Evolutionary conservation across 139 green algal genomes (phyloP), one percentile per base, ranked within the genome.

Genomic region (Ettlia oleoabundans): DNA sequence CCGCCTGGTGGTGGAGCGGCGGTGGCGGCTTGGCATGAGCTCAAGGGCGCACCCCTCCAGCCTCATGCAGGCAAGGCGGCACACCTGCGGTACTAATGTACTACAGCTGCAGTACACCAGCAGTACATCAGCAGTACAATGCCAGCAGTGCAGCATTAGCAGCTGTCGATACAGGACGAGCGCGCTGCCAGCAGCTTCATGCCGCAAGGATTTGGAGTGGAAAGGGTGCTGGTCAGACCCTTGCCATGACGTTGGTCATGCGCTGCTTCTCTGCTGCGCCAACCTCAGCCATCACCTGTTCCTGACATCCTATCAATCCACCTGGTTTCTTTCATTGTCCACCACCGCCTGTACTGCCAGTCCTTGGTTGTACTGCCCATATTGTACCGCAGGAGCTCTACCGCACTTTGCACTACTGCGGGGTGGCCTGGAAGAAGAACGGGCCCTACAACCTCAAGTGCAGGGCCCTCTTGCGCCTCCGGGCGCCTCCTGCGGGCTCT

Each of bases 391-490:
- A 83, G 53, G 92, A 94, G 61, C 55, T 96, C 38, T 91, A 86
- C 65, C 84, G 86, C 47, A 87, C 84, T 2, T 86, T 96, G 72
- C 52, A 76, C 22, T 72, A 72, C 74, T 81, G 89, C 33, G 86
- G 84, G 13, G 83, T 97, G 2, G 58, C 42, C 26, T 99, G 96
- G 97, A 99, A 99, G 91, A 98, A 98, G 85, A 75, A 89, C 3
- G 94, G 76, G 13, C 90, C 95, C 13, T 99, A 99, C 92, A 95
- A 93, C 86, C 76, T 98, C 62, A 97, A 97, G 83, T 99, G 97
- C 91, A 90, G 93, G 28, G 94, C 87, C 37, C 80, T 76, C 21
- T 40, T 93, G 33, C 76, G 77, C 30, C 55, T 74, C 51, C 42
- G 52, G 42, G 42, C 40, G 52, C 40, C 58, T 21, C 65, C 55